These are phyloP conservation scores for Kodamaea restingae DNA, from an alignment of 805 yeast genomes.

Conservation along the genomic window DNA sequence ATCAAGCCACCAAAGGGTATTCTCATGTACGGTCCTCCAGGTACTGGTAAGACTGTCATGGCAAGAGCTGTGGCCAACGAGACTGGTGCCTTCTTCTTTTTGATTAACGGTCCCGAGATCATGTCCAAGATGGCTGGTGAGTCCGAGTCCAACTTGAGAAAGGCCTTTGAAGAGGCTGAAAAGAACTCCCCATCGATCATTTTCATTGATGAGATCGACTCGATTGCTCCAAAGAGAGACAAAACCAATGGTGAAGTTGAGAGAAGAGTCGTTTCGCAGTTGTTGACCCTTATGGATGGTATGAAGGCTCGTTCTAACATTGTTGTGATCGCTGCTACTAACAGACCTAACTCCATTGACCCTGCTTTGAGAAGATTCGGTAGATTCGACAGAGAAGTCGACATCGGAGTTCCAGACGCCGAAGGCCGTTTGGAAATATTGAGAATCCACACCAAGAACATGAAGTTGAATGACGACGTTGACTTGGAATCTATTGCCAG, in stretches of 20 bases:
- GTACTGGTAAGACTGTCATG: conserved; percentile 99
- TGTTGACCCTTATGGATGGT: conserved; percentile 98
- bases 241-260: conserved; percentile 99
- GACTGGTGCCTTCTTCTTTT: conserved; percentile 97
- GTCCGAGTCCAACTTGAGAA: conserved; percentile 93
- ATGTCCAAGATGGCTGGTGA: conserved; percentile 99
- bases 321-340: conserved; percentile 97
- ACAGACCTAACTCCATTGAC: conserved; percentile 81
- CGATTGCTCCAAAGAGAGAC: conserved; percentile 99
- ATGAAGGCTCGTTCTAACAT: conserved; percentile 99
- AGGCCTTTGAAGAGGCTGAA: conserved; percentile 99
- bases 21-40: conserved; percentile 98
- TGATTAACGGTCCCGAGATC: conserved; percentile 98
- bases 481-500: conserved; percentile 94
- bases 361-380: conserved; percentile 85
- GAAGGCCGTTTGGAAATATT: conserved; percentile 96
- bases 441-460: conserved; percentile 96
- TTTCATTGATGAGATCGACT: conserved; percentile 97
- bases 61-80: conserved; percentile 99
- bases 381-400: conserved; percentile 82
- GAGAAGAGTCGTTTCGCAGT: conserved; percentile 97
- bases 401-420: conserved; percentile 94
- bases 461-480: conserved; percentile 93
- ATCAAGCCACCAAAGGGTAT: conserved; percentile 99
- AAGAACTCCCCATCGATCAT: conserved; percentile 97